Evolutionary conservation across 2,329 filamentous ascomycete species (phyloP), one percentile per base, ranked within the genome.

Genomic region (Xylogone sp.): DNA sequence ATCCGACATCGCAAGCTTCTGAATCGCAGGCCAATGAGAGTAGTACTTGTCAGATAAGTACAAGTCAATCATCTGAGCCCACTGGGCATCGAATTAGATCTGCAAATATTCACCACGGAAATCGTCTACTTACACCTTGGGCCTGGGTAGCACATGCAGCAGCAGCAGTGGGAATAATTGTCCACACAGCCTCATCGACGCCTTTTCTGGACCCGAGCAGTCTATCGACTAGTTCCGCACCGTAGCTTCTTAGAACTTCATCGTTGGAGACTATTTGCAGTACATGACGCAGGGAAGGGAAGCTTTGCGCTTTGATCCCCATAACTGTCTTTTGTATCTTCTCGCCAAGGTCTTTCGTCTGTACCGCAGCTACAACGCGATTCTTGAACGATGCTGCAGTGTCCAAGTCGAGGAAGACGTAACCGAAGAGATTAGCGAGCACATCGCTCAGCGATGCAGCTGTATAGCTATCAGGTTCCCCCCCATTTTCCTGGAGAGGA

Each of bases 11-110:
- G 87, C 82, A 18, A 86, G 70, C 20, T 71, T 71, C 58, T 84
- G 76, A 51, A 91, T 76, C 44, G 83, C 80, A 0, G 78, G 71
- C 1, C 86, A 68, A 61, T 88, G 73, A 27, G 24, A 27, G 51
- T 74, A 68, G 59, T 81, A 78, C 22, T 77, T 68, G 2, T 77
- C 71, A 0, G 79, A 77, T 8, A 90, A 75, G 64, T 87, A 90
- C 69, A 79, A 89, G 64, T 90, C 86, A 18, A 90, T 74, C 1
- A 85, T 76, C 69, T 87, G 85, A 2, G 85, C 83, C 63, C 90
- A 89, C 24, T 27, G 24, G 24, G 24, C 10, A 27, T 27, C 24
- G 6, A 27, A 27, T 27, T 27, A 27, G 24, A 27, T 27, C 24
- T 6, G 24, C 24, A 27, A 27, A 27, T 27, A 27, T 27, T 27